A percentile compares a stretch with the other conserved stretches of the same genome.
Conservation (phyloP, 108 stramenopile genomes). For the Skeletonema potamos region DNA sequence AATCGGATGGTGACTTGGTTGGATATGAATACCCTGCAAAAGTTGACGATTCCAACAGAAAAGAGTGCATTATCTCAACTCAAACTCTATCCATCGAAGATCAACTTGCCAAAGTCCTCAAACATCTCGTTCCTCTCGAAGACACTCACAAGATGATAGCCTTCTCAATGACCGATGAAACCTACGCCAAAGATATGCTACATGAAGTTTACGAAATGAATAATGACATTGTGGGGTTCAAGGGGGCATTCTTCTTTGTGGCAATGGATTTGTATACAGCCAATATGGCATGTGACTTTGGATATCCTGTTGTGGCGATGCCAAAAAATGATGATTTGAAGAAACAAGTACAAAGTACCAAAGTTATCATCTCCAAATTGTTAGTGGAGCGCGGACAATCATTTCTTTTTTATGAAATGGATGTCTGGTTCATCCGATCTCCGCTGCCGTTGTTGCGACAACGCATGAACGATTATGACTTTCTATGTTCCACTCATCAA, state of each 20-base stretch:
- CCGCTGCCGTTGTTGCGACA: conserved; percentile 7
- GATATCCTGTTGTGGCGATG: conserved; percentile 38
- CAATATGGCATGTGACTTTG: conserved; percentile 36
- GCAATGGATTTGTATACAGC: conserved; percentile 30
- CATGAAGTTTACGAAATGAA: conserved; percentile 51
- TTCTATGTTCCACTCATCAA: conserved; percentile 35
- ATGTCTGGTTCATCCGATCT: conserved; percentile 49
- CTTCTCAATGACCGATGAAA: conserved; percentile 47
- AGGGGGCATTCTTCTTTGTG: conserved; percentile 26
- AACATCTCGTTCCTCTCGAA: no score
- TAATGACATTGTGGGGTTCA: conserved; percentile 37
- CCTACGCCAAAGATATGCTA: conserved; percentile 45
- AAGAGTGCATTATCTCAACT: no score
- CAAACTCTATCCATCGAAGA: no score
- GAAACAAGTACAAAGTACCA: conserved; percentile 31
- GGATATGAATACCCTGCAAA: no score
- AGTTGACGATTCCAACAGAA: no score
- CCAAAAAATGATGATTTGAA: conserved; percentile 10
- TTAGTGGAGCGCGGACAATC: conserved; percentile 12
- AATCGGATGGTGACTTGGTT: no score
- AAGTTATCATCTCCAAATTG: conserved; percentile 29
- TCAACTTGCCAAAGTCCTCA: no score
- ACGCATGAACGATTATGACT: conserved; percentile 17
- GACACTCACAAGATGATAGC: conserved; percentile 32
- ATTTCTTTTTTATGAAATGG: conserved; percentile 53